These are phyloP conservation scores for Maudiozyma saulgeensis DNA, from an alignment of 805 yeast genomes.

Conservation along the genomic window DNA sequence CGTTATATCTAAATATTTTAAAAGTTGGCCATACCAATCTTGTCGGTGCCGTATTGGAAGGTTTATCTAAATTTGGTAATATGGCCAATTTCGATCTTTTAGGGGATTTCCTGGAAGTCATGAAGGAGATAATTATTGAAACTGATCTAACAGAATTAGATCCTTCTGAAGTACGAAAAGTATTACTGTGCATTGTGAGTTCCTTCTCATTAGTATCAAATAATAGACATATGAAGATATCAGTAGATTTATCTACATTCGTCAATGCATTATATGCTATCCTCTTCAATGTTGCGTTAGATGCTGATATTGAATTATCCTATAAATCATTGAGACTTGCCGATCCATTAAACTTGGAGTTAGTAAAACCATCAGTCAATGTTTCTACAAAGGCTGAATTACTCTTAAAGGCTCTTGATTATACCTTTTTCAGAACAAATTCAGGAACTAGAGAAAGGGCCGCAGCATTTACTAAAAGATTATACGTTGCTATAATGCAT, in stretches of 20 bases:
- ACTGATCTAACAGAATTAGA: constrained; percentile 38
- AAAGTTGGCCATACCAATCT: constrained; percentile 52
- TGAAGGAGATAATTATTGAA: constrained; percentile 67
- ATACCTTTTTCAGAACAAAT: constrained; percentile 66
- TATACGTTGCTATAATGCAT: constrained; percentile 57
- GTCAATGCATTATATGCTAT: constrained; percentile 64
- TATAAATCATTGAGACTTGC: constrained; percentile 71
- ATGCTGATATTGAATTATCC: constrained; percentile 78
- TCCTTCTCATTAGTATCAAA: constrained; percentile 79
- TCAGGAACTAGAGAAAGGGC: constrained; percentile 62
- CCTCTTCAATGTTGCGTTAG: constrained; percentile 58
- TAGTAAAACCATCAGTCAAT: constrained; percentile 62
- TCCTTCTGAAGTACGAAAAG: constrained; percentile 52
- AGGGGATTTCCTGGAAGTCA: constrained; percentile 85
- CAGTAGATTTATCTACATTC: constrained; percentile 74
- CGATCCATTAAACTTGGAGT: constrained; percentile 53
- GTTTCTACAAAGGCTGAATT: constrained; percentile 85
- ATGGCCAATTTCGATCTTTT: constrained; percentile 86
- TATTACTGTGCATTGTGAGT: constrained; percentile 75
- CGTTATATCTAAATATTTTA: constrained; percentile 68
- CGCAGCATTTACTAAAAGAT: constrained; percentile 71
- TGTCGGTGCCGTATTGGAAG: constrained; percentile 84
- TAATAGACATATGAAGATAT: constrained; percentile 61
- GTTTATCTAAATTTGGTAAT: constrained; percentile 81
- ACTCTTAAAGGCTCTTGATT: constrained; percentile 65